Evolutionary conservation across 257 asterid genomes (phyloP).

Genomic region (Nicotiana sylvestris): DNA sequence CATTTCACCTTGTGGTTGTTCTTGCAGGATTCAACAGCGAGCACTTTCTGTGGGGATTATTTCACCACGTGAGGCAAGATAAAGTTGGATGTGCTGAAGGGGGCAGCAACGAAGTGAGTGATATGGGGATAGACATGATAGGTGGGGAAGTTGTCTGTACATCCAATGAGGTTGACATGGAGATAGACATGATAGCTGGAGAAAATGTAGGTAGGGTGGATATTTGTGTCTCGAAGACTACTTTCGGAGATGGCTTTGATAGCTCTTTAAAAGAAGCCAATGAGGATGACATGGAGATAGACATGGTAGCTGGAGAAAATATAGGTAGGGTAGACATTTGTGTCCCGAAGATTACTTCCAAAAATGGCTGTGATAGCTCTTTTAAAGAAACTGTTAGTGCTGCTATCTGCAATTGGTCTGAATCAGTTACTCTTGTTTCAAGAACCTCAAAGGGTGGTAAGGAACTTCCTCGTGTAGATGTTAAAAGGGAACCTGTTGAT

Average conservation of each 20-base stretch:
- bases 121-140: conserved; percentile 60
- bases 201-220: conserved; percentile 36
- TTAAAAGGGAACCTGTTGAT: background rate
- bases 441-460: background rate
- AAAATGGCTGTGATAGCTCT: background rate
- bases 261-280: background rate
- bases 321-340: conserved; percentile 39
- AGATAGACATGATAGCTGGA: conserved; percentile 54
- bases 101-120: conserved; percentile 20
- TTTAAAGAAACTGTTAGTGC: conserved; percentile 9
- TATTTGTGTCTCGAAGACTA: conserved; percentile 12
- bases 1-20: background rate
- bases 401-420: background rate
- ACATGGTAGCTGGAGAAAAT: conserved; percentile 45
- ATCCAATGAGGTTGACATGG: conserved; percentile 18
- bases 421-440: background rate
- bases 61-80: conserved; percentile 18
- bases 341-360: background rate
- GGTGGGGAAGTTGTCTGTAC: conserved; percentile 40
- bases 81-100: background rate
- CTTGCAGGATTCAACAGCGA: conserved; percentile 49
- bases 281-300: conserved; percentile 48
- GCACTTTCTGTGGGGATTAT: conserved; percentile 67
- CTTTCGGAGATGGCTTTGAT: too few species aligned
- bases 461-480: background rate